A percentile compares a stretch with the other conserved stretches of the same genome.
These are phyloP conservation scores for Aureobasidium sp. DNA, from an alignment of 2,329 filamentous ascomycete species.

Conservation along the genomic window DNA sequence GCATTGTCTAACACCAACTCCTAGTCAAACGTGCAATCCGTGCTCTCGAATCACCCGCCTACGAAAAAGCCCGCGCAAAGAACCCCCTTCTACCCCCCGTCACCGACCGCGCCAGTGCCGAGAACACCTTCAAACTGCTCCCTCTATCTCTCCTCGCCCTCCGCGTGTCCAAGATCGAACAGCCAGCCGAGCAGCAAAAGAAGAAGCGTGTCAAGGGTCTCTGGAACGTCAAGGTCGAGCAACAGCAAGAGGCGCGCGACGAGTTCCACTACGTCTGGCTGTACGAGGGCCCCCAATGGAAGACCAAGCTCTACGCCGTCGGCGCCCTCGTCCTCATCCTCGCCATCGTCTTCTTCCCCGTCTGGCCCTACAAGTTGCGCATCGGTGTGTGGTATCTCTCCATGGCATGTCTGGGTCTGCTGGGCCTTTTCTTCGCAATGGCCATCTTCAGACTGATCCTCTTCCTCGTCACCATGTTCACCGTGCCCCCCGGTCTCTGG, in stretches of 20 bases:
- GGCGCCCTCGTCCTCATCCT: conserved; percentile 79
- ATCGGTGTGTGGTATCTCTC: conserved; percentile 95
- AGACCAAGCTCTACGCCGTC: conserved; percentile 82
- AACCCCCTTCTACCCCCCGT: conserved; percentile 82
- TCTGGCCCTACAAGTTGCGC: conserved; percentile 87
- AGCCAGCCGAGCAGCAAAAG: conserved; percentile 60
- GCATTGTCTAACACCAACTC: background rate
- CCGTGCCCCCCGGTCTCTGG: conserved; percentile 82
- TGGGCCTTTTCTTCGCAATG: conserved; percentile 95
- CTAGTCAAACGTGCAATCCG: conserved; percentile 95
- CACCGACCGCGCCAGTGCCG: conserved; percentile 76
- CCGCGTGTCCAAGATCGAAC: conserved; percentile 74
- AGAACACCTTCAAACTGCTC: conserved; percentile 90
- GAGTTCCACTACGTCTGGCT: conserved; percentile 96
- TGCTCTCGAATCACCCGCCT: conserved; percentile 78
- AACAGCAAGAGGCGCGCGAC: conserved; percentile 81
- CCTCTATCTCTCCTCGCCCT: conserved; percentile 90
- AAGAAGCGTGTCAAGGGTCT: conserved; percentile 88
- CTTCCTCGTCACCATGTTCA: conserved; percentile 87
- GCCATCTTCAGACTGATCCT: conserved; percentile 92
- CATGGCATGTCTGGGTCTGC: conserved; percentile 81
- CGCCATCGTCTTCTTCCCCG: conserved; percentile 82
- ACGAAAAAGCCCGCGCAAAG: conserved; percentile 81
- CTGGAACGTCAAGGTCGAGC: conserved; percentile 92
- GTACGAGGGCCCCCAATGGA: conserved; percentile 88